Base-by-base conservation (phyloP, 2,329 filamentous ascomycete genomes). In the Coniochaeta sp. region DNA sequence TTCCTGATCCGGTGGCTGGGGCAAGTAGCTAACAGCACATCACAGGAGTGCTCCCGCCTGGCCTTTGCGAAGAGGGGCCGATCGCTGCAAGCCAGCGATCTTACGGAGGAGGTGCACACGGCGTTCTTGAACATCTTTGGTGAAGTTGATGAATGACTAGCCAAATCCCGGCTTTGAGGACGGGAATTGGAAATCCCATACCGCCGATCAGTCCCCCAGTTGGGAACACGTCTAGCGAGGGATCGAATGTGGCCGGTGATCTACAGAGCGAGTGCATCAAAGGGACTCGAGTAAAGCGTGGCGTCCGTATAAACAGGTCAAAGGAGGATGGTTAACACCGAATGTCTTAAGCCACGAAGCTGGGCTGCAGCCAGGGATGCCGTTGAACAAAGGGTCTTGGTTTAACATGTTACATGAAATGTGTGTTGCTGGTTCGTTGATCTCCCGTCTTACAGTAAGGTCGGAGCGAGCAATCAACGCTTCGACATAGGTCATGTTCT, bases 41-140 rank as follows among this genome's bases (percentile, higher is more conserved):
- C 3, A n/a, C 61, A 66, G 83, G 84, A 96, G 72, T 96, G 89
- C 71, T 97, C 93, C 22, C 84, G 91, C 57, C 78, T 93, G 62
- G 95, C 95, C 0, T 99, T 96, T 74, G 80, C 84, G 67, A 90
- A 93, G 73, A 90, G 88, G 69, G 93, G 95, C 0, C 84, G 95
- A 64, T 91, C 90, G 70, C 76, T 99, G 71, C 95, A 98, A 77
- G 95, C 95, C 0, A 92, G 90, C 66, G 95, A 98, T 74, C 76
- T 99, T 71, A 97, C 93, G 0, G 91, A 95, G 19, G 89, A 96
- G 75, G 89, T 99, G 11, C 89, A 96, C 68, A 79, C 79, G 36
- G 89, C 92, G 0, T 98, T 97, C 73, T 73, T 89, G 68, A 86
- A 86, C 62, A 73, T 96, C 19, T 89, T 97, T 69, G 93, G 91